Base-by-base conservation (phyloP, 306 rosid species). In the Prunus armeniaca region DNA sequence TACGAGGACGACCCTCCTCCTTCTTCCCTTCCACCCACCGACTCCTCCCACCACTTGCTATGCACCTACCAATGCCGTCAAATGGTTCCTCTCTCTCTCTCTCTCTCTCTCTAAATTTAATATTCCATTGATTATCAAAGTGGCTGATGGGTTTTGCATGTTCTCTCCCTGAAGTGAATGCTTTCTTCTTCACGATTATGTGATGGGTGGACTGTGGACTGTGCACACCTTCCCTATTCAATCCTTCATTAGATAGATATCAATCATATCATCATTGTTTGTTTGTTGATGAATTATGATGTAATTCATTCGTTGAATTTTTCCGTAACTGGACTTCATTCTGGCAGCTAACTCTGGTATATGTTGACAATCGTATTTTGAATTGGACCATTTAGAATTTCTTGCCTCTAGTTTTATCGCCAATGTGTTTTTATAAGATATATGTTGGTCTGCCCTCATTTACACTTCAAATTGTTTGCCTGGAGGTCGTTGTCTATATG, bases 51-150 rank as follows among this genome's bases (percentile, higher is more conserved):
- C 32, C 91, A 74, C 60, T 76, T 82, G 84, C 90, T 87, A 68
- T 87, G 99, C 92, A 95, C 99, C 58, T 95, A 92, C 72, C 97
- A 95, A 74, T 95, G 97, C 76, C 99, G 97, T 76, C 99, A 95
- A 87, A 87, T 95, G 99, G 99, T 94, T 55, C 49, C 72, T 30
- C 41, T 27, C 64, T 54, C 27, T 60, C 38, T 28, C 22, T 30
- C 15, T n/a, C 5, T 25, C 65, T 34, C 14, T 28, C 10, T 62
- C n/a, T 62, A 28, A 30, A 62, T 6, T 2, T 6, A 12, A 62
- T 60, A 60, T 12, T 60, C 65, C 10, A 25, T 25, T 60, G 34
- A 60, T 60, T 11, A 3, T 56, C 27, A 6, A 60, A 25, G 18
- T 60, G 65, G 19, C 15, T 25, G 4, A 12, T 28, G 6, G 45